A percentile compares a stretch with the other conserved stretches of the same genome.
phyloP scores from a whole-genome alignment of 495 filamentous ascomycete species.

The Tuber calosporum region DNA sequence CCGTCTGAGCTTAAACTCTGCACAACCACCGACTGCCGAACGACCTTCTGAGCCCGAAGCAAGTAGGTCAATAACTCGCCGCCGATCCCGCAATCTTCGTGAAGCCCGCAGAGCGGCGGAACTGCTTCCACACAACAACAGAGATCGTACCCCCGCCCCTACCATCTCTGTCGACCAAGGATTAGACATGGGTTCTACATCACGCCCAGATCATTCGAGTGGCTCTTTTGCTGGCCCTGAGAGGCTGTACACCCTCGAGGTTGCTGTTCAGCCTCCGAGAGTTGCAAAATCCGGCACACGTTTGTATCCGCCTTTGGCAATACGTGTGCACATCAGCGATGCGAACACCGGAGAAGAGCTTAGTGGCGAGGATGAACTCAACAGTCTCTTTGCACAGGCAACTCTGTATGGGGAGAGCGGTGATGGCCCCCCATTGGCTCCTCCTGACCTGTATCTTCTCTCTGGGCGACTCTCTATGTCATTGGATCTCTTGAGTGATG shows the following conservation, averaged over 20 bases:
- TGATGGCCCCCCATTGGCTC: constrained; percentile 29
- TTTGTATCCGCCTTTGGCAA: constrained; percentile 37
- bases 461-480: constrained; percentile 38
- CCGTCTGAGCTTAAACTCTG: constrained; percentile 27
- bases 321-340: constrained; percentile 39
- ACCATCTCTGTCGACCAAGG: constrained; percentile 17
- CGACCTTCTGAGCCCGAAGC: constrained; percentile 29
- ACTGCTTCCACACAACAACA: constrained; percentile 8
- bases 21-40: constrained; percentile 22
- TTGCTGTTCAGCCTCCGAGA: constrained; percentile 39
- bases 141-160: constrained; percentile 1
- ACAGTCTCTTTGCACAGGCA: constrained; percentile 36
- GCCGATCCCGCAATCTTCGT: constrained; percentile 26
- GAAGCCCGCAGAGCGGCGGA: constrained; percentile 24
- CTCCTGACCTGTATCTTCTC: constrained; percentile 37
- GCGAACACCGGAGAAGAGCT: constrained; percentile 33
- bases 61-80: constrained; percentile 26
- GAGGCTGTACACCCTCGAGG: constrained; percentile 36
- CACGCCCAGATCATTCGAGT: constrained; percentile 29
- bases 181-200: constrained; percentile 22
- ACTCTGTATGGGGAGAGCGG: constrained; percentile 35
- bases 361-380: constrained; percentile 40
- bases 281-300: constrained; percentile 27
- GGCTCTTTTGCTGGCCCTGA: constrained; percentile 20
- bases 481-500: constrained; percentile 34